Evolutionary conservation across 176 grass and related monocot species (phyloP).

Genomic region (Cymbopogon citratus): DNA sequence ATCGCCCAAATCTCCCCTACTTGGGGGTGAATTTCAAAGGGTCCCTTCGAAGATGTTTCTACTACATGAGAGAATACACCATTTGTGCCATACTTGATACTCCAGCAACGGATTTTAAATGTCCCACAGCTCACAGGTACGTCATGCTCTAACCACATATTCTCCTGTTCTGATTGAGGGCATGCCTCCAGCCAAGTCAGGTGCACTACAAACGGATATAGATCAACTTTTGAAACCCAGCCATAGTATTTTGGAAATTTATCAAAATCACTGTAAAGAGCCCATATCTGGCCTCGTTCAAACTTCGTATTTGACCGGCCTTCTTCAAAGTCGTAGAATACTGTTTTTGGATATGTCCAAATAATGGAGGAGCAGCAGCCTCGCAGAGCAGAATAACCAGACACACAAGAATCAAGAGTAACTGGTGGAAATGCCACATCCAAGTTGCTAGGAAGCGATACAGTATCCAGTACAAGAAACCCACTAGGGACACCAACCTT

Average conservation of each 20-base stretch:
- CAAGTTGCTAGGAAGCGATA: conserved; percentile 64
- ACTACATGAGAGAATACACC: conserved; percentile 76
- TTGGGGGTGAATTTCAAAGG: conserved; percentile 45
- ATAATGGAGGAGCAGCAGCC: neutral
- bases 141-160: conserved; percentile 40
- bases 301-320: conserved; percentile 38
- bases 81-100: conserved; percentile 20
- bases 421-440: conserved; percentile 54
- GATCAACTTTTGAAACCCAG: conserved; percentile 56
- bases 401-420: conserved; percentile 32
- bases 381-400: neutral
- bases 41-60: neutral
- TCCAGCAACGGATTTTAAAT: conserved; percentile 48
- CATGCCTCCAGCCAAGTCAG: conserved; percentile 74
- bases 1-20: conserved; percentile 72
- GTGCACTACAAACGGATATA: conserved; percentile 43
- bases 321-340: conserved; percentile 64
- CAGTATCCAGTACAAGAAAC: conserved; percentile 72
- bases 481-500: conserved; percentile 69
- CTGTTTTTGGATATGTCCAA: conserved; percentile 56
- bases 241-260: conserved; percentile 80
- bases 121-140: conserved; percentile 67
- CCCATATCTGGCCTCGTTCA: conserved; percentile 84
- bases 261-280: conserved; percentile 74
- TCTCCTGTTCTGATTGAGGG: conserved; percentile 43